Evolutionary conservation across 306 rosid genomes (phyloP).

Genomic region (Cucumis hystrix): DNA sequence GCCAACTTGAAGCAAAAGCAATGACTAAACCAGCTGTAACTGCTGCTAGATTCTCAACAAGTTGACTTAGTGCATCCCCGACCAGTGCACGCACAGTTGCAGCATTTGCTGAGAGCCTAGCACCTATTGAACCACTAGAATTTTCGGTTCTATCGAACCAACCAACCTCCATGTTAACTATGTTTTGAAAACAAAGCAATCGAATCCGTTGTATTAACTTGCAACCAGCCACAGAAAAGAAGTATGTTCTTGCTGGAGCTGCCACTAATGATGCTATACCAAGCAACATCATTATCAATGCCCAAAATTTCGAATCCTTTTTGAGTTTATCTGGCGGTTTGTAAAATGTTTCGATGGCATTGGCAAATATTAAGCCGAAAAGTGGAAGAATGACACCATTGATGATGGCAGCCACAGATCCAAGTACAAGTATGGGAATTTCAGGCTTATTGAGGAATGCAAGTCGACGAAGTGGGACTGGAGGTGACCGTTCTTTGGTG

Average conservation of each 20-base stretch:
- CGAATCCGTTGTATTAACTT: slow-evolving; percentile 46
- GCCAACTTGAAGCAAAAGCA: slow-evolving; percentile 58
- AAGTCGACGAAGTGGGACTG: slow-evolving; percentile 36
- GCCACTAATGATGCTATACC: slow-evolving; percentile 25
- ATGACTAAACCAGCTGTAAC: slow-evolving; percentile 42
- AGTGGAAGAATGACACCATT: slow-evolving; percentile 36
- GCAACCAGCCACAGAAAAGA: slow-evolving; percentile 55
- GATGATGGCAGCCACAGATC: slow-evolving; percentile 39
- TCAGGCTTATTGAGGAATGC: slow-evolving; percentile 73
- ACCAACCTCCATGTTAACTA: slow-evolving; percentile 59
- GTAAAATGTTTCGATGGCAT: slow-evolving; percentile 36
- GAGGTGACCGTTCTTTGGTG: slow-evolving; percentile 12
- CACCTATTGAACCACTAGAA: slow-evolving; percentile 65
- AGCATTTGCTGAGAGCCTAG: slow-evolving; percentile 63
- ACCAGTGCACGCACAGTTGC: slow-evolving; percentile 42
- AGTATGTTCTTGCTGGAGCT: slow-evolving; percentile 35
- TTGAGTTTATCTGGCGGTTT: slow-evolving; percentile 44
- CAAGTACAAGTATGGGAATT: slow-evolving; percentile 41
- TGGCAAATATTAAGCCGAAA: slow-evolving; percentile 33
- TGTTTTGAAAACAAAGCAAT: slow-evolving; percentile 47
- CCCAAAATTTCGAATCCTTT: slow-evolving; percentile 56
- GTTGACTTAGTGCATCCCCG: slow-evolving; percentile 58
- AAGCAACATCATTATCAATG: slow-evolving; percentile 32
- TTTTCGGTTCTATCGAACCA: slow-evolving; percentile 66
- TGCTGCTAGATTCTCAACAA: slow-evolving; percentile 40